Base-by-base conservation (phyloP, 371 early-diverging fungal species). In the Actinomortierella wolfii region DNA sequence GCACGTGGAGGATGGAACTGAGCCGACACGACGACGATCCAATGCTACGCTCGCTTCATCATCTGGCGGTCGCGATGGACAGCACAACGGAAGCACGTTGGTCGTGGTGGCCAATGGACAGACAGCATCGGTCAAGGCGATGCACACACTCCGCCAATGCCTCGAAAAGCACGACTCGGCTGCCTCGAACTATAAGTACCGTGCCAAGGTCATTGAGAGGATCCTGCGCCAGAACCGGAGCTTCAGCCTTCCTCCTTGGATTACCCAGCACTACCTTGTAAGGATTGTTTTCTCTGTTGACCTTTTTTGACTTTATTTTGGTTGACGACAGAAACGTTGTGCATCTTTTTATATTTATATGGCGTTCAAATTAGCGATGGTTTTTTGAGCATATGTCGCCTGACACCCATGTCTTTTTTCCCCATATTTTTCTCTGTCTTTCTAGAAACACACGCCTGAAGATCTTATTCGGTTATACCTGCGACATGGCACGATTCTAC, bases 381-480 rank as follows among this genome's bases (percentile, higher is more conserved):
- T 43, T 8, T 45, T 43, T 29, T 24, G n/a, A n/a, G n/a, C n/a
- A n/a, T n/a, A n/a, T n/a, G n/a, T n/a, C n/a, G n/a, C n/a, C n/a
- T n/a, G n/a, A n/a, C n/a, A n/a, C n/a, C 34, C 34, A 4, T 34
- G 7, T 34, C 34, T 11, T 34, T 11, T 34, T 34, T 34, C 34
- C 34, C 34, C 11, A 34, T 34, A 4, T 34, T 11, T 34, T 11
- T 34, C 34, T 34, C 34, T 11, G 11, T 34, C 34, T 34, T 23
- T 15, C 17, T 61, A 71, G 71, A 56, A 39, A 8, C 71, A 65
- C 18, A 61, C 58, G 20, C 71, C 71, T 1, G 71, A 71, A 24
- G 71, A 71, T 43, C 25, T 71, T 50, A 71, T 71, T 29, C 71
- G 71, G 7, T 11, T 71, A n/a, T 71, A 71, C 29, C 39, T 71